Percentiles rank a stretch among this genome's conserved stretches.
These are phyloP conservation scores for Kodamaea jinghongensis DNA, from an alignment of 805 yeast genomes.

Conservation along the genomic window DNA sequence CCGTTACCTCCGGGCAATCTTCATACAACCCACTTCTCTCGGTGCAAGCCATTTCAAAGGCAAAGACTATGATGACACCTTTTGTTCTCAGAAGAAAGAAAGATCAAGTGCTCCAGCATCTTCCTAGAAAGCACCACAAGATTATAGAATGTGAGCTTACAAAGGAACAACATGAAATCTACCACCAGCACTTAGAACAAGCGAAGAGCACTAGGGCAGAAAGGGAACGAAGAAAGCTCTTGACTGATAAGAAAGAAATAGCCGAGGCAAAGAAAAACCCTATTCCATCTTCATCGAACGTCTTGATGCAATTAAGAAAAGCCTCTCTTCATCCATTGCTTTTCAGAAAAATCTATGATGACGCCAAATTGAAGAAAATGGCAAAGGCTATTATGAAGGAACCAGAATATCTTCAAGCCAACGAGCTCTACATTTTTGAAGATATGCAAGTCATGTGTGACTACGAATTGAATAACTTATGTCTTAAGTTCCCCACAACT, in stretches of 20 bases:
- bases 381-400: constrained; percentile 76
- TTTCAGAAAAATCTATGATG: constrained; percentile 65
- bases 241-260: constrained; percentile 34
- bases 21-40: constrained; percentile 79
- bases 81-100: constrained; percentile 90
- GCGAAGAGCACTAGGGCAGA: constrained; percentile 42
- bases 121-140: constrained; percentile 72
- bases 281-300: constrained; percentile 55
- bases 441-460: constrained; percentile 97
- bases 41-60: constrained; percentile 87
- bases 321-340: constrained; percentile 91
- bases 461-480: constrained; percentile 75
- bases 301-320: constrained; percentile 85
- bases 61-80: constrained; percentile 98
- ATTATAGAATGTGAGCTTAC: constrained; percentile 66
- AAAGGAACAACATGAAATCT: constrained; percentile 53
- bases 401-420: constrained; percentile 77
- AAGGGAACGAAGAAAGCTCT: constrained; percentile 40
- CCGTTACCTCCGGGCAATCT: constrained; percentile 41
- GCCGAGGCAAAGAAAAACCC: constrained; percentile 29
- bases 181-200: constrained; percentile 53
- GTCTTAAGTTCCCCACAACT: constrained; percentile 69
- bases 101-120: constrained; percentile 84
- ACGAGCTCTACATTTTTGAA: constrained; percentile 72
- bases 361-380: constrained; percentile 60